These are phyloP conservation scores for Prinsepia uniflora DNA, from an alignment of 306 rosid genomes.

Conservation along the genomic window DNA sequence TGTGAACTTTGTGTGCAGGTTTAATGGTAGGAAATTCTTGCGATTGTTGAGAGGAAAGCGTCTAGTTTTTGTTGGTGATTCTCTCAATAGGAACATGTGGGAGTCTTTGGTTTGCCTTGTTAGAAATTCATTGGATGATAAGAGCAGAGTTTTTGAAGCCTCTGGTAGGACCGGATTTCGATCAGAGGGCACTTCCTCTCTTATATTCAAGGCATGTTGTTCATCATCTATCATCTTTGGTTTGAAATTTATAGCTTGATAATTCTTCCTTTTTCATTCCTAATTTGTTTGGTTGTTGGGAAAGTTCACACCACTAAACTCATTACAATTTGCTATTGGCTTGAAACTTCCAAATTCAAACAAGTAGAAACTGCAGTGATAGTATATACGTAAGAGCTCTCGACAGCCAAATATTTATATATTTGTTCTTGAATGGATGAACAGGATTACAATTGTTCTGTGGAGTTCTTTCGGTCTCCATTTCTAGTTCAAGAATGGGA, in stretches of 20 bases:
- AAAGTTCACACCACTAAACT: neutral
- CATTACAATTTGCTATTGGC: neutral
- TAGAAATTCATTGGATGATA: slow-evolving; percentile 18
- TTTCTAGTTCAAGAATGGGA: slow-evolving; percentile 30
- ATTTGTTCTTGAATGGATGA: neutral
- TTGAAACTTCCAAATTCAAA: neutral
- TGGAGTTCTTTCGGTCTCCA: slow-evolving; percentile 26
- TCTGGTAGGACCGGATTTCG: slow-evolving; percentile 15
- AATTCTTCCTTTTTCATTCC: neutral
- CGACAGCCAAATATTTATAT: neutral
- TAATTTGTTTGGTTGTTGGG: neutral
- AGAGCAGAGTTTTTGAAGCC: slow-evolving; percentile 22
- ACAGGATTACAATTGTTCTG: slow-evolving; percentile 27
- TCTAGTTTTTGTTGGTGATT: slow-evolving; percentile 27
- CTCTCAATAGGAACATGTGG: slow-evolving; percentile 31
- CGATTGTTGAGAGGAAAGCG: slow-evolving; percentile 26
- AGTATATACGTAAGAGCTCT: neutral
- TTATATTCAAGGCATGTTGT: slow-evolving; percentile 22
- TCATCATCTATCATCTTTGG: slow-evolving; percentile 2
- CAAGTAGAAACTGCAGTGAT: neutral
- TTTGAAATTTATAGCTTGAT: neutral
- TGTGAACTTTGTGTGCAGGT: slow-evolving; percentile 16
- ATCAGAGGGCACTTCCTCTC: slow-evolving; percentile 12
- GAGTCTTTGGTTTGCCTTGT: slow-evolving; percentile 28
- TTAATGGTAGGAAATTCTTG: slow-evolving; percentile 21